Evolutionary conservation across 768 basidiomycete genomes (phyloP).

Genomic region (Fibroporia radiculosa): DNA sequence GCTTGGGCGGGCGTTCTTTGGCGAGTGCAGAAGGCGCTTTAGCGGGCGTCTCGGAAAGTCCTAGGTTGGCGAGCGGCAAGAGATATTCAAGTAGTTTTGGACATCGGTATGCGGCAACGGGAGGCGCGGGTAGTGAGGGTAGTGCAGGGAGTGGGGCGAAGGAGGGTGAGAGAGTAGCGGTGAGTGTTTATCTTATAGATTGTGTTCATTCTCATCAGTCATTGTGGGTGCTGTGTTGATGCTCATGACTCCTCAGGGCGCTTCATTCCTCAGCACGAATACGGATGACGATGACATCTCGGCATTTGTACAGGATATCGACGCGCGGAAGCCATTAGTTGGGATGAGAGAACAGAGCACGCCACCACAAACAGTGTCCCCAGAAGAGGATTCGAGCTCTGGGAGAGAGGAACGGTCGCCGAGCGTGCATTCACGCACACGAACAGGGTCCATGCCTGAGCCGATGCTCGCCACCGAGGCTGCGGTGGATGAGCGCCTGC

Average conservation of each 20-base stretch:
- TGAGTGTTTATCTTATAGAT: conserved; percentile 5
- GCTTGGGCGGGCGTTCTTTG: conserved; percentile 35
- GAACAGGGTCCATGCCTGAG: conserved; percentile 25
- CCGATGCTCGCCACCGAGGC: conserved; percentile 58
- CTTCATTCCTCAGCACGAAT: conserved; percentile 39
- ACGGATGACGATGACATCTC: conserved; percentile 76
- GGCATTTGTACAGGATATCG: conserved; percentile 71
- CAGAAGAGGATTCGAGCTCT: conserved; percentile 10
- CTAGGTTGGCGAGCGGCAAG: conserved; percentile 31
- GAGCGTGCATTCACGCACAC: conserved; percentile 8
- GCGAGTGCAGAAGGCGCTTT: conserved; percentile 22
- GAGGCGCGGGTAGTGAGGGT: conserved; percentile 28
- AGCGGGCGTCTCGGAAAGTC: conserved; percentile 8
- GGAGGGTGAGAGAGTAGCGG: conserved; percentile 16
- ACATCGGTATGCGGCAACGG: conserved; percentile 49
- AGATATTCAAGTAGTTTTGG: conserved; percentile 77
- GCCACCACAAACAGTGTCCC: conserved; percentile 10
- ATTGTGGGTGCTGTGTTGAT: neutral
- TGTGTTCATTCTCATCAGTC: neutral
- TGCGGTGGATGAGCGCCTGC: conserved; percentile 58
- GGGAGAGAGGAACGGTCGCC: neutral
- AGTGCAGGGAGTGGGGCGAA: conserved; percentile 33
- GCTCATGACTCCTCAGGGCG: conserved; percentile 20
- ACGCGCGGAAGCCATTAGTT: conserved; percentile 53
- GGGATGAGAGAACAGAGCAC: conserved; percentile 16